These are phyloP conservation scores for Plantago ovata DNA, from an alignment of 257 asterid species.

Conservation along the genomic window DNA sequence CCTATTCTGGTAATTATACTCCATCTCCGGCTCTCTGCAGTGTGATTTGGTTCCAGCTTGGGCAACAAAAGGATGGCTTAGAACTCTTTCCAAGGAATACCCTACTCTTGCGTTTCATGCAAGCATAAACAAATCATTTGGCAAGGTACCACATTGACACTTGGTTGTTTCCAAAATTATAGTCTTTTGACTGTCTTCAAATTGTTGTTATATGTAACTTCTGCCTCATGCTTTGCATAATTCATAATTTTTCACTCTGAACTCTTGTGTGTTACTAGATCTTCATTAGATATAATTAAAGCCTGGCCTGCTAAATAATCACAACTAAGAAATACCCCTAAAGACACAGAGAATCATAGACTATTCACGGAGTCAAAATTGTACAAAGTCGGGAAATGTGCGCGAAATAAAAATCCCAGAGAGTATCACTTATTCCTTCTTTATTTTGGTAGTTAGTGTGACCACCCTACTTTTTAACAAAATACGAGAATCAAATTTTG, in stretches of 20 bases:
- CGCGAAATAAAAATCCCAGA: too few species aligned
- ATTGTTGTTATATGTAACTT: background rate
- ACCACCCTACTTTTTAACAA: too few species aligned
- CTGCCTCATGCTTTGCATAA: background rate
- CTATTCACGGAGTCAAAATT: too few species aligned
- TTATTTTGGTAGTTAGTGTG: too few species aligned
- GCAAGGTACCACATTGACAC: slow-evolving; percentile 55
- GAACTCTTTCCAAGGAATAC: slow-evolving; percentile 75
- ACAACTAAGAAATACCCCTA: too few species aligned
- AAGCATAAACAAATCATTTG: slow-evolving; percentile 89
- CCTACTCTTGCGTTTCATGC: slow-evolving; percentile 97
- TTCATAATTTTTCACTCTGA: background rate
- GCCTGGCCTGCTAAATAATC: too few species aligned
- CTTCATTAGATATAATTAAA: too few species aligned
- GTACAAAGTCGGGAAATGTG: too few species aligned
- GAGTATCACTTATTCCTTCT: too few species aligned
- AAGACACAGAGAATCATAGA: too few species aligned
- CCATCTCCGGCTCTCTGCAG: slow-evolving; percentile 26
- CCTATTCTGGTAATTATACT: background rate
- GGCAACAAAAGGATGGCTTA: slow-evolving; percentile 97
- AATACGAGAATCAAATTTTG: too few species aligned
- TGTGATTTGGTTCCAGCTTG: slow-evolving; percentile 98
- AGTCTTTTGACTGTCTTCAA: background rate
- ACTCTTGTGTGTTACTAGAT: too few species aligned
- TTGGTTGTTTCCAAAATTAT: background rate